Evolutionary conservation across 2,329 filamentous ascomycete species (phyloP), one percentile per base, ranked within the genome.

Genomic region (Apiospora kogelbergensis): DNA sequence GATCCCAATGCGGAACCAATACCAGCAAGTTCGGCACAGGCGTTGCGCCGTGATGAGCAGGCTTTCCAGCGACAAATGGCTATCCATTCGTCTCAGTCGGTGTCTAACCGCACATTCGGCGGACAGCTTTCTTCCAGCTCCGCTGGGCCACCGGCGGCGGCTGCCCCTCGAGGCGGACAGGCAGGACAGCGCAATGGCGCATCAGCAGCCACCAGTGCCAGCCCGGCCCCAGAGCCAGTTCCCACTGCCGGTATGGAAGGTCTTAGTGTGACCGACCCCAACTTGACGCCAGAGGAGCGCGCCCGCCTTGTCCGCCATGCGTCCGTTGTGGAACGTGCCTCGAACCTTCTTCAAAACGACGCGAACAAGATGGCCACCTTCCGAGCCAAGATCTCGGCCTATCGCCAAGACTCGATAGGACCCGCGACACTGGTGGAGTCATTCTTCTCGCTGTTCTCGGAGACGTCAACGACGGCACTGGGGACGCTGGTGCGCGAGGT

Each of bases 51-150:
- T 77, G 96, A 97, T 72, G 94, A 98, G 80, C 83, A 97, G 67
- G 95, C 96, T 2, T 97, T 94, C 78, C 95, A 98, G 77, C 87
- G 96, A 66, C 94, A 97, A 76, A 90, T 97, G 85, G 95, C 94
- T 48, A 94, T 98, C 65, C 94, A 97, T 74, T 95, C 91, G 65
- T 91, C 94, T 0, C 94, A 97, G 76, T 93, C 94, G 0, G 87
- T 93, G 0, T 89, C 93, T 0, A 91, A 88, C 60, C 89, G 94
- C 57, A 94, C 90, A 2, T 98, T 98, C 82, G 94, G 95, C 57
- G 94, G 94, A 7, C 91, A 94, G 74, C 86, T 97, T 66, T 93
- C 91, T n/a, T 79, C 85, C 24, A 76, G 80, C 67, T 79, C 86
- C 57, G 76, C 81, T 40, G 41, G 45, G 13, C 64, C 70, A 41